A percentile compares a stretch with the other conserved stretches of the same genome.
Conservation (phyloP, 345 rosid species). For the Salix brachista region DNA sequence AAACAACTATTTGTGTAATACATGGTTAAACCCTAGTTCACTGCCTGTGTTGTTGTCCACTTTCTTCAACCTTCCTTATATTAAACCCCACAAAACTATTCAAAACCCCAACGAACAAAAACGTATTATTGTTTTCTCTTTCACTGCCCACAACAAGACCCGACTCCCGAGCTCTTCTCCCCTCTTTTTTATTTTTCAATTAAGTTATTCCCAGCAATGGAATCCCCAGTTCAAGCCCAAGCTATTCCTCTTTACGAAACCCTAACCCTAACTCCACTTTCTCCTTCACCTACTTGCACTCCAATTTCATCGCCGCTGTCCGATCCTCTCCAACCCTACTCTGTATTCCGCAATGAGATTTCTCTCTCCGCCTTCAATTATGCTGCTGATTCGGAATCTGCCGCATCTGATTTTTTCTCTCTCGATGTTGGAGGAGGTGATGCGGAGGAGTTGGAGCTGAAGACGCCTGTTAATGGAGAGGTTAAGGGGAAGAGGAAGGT, state of each 20-base stretch:
- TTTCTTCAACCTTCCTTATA: neutral
- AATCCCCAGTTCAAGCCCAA: slow-evolving; percentile 17
- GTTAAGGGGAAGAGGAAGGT: neutral
- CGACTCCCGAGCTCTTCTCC: neutral
- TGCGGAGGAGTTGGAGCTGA: slow-evolving; percentile 23
- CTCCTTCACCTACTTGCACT: slow-evolving; percentile 7
- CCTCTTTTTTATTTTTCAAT: neutral
- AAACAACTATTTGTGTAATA: no score
- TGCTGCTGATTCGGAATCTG: slow-evolving; percentile 28
- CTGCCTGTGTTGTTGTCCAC: neutral
- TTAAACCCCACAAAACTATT: neutral
- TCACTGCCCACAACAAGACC: neutral
- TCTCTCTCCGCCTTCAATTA: slow-evolving; percentile 32
- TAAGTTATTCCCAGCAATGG: slow-evolving; percentile 16
- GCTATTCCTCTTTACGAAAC: slow-evolving; percentile 49
- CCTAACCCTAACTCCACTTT: slow-evolving; percentile 40
- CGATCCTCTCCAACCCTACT: slow-evolving; percentile 36
- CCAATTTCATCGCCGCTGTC: slow-evolving; percentile 19
- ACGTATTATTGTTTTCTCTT: neutral
- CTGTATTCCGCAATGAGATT: slow-evolving; percentile 73
- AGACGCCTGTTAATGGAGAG: slow-evolving; percentile 8
- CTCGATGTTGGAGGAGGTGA: slow-evolving; percentile 42
- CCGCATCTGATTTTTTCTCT: slow-evolving; percentile 63
- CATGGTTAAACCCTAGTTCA: neutral
- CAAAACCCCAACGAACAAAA: neutral